phyloP scores from a whole-genome alignment of 306 rosid species.

The Vigna reflexopilosa region DNA sequence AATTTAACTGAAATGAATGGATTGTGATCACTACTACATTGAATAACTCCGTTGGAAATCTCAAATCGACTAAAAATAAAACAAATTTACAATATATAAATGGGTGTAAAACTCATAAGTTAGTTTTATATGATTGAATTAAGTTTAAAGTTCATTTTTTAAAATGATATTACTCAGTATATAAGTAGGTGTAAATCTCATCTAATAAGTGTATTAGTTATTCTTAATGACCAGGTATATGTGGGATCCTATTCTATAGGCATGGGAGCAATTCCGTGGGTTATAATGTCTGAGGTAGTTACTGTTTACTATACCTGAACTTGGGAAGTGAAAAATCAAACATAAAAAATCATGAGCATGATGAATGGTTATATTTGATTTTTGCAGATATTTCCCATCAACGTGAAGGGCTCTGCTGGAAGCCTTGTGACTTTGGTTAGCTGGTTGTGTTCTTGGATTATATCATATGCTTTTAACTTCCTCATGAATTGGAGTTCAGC shows the following conservation, averaged over 20 bases:
- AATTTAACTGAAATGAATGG: slow-evolving; percentile 31
- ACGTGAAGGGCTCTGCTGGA: slow-evolving; percentile 84
- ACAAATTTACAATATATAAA: too few species aligned
- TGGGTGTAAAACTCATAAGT: too few species aligned
- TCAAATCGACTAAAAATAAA: too few species aligned
- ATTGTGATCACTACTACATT: not conserved
- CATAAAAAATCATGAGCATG: slow-evolving; percentile 17
- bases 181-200: too few species aligned
- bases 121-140: too few species aligned
- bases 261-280: slow-evolving; percentile 97
- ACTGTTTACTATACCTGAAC: not conserved
- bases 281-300: slow-evolving; percentile 90
- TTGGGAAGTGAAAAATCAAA: not conserved
- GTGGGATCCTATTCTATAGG: slow-evolving; percentile 85
- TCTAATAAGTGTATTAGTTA: too few species aligned
- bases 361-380: slow-evolving; percentile 12
- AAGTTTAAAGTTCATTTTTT: too few species aligned
- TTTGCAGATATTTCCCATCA: slow-evolving; percentile 79
- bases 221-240: slow-evolving; percentile 54
- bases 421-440: slow-evolving; percentile 70
- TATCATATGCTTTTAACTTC: slow-evolving; percentile 73
- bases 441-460: slow-evolving; percentile 77
- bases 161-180: too few species aligned
- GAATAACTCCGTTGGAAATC: not conserved
- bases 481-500: slow-evolving; percentile 78